Conservation (phyloP, 192 early-diverging fungal species). For the Podila epicladia region DNA sequence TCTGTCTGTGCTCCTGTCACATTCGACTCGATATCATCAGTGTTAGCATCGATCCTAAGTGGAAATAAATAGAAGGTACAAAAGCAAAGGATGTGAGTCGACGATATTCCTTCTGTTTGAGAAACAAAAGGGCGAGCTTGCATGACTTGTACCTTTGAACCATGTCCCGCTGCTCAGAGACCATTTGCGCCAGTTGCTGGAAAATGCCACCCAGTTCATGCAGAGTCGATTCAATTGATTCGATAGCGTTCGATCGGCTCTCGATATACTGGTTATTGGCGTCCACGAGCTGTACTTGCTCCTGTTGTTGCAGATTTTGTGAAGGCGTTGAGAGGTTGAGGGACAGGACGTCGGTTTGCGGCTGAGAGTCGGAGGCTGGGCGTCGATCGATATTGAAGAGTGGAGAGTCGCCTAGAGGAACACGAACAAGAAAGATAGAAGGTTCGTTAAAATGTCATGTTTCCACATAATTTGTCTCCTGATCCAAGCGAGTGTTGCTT, state of each 20-base stretch:
- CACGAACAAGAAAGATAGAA: conserved; percentile 7
- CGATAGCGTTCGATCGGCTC: conserved; percentile 89
- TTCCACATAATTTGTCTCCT: too few species aligned
- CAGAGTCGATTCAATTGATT: conserved; percentile 97
- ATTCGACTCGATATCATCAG: conserved; percentile 91
- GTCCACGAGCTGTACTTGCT: conserved; percentile 71
- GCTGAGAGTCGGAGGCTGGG: conserved; percentile 17
- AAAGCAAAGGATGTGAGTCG: not conserved
- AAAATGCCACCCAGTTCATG: conserved; percentile 95
- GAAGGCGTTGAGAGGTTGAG: conserved; percentile 59
- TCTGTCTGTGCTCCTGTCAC: conserved; percentile 90
- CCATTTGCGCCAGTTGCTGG: conserved; percentile 86
- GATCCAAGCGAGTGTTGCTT: not conserved
- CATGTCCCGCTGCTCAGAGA: conserved; percentile 88
- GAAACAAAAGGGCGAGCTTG: not conserved
- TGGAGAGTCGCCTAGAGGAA: conserved; percentile 56
- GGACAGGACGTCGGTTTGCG: conserved; percentile 49
- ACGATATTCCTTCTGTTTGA: not conserved
- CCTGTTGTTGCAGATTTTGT: conserved; percentile 70
- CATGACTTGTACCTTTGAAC: conserved; percentile 68
- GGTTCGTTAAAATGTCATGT: not conserved
- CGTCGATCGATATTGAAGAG: conserved; percentile 69
- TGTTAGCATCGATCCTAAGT: conserved; percentile 90
- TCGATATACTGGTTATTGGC: conserved; percentile 86
- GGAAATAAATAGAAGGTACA: not conserved